Evolutionary conservation across 2,329 filamentous ascomycete genomes (phyloP), one percentile per base, ranked within the genome.

Genomic region (Aspergillus quadrilineatus): DNA sequence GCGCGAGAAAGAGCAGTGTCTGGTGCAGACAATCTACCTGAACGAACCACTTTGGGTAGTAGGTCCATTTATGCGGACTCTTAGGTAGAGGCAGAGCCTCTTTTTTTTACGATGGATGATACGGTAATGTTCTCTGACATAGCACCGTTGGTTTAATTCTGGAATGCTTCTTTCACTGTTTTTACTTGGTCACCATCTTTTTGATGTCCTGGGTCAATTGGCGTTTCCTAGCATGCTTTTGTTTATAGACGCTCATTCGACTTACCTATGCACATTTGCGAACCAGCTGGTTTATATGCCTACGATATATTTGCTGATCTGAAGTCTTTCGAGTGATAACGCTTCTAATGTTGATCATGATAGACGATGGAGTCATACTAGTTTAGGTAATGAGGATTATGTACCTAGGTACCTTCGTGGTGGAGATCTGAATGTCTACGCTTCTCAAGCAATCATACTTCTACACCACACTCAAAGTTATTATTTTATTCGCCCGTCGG

Each of bases 1-100:
- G 61, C 71, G 45, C 72, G 70, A 37, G 69, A 71, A 15, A 62
- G 67, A 61, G 59, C 63, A n/a, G 57, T 62, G 41, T 69, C 65
- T 14, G 64, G 68, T 51, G 63, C 58, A 9, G 63, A 68, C 47
- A 59, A 58, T 43, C 47, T 65, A 41, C 62, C 62, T 51, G 58
- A 63, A n/a, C 51, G 42, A 53, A 55, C 57, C 45, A 53, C 42
- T 42, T 51, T 45, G 43, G 41, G 14, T 41, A 42, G 39, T 10
- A 42, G 29, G n/a, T 32, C 36, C 14, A 42, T 43, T 37, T 14
- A 48, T 14, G 32, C 10, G 5, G 28, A 34, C n/a, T 39, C 26
- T 44, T 26, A n/a, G 15, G 45, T 28, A 29, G 41, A 51, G 9
- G 41, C 44, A 26, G 46, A 14, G 22, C 10, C 37, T 43, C 26